Evolutionary conservation across 768 basidiomycete species (phyloP).

Genomic region (Royoungia palumana): DNA sequence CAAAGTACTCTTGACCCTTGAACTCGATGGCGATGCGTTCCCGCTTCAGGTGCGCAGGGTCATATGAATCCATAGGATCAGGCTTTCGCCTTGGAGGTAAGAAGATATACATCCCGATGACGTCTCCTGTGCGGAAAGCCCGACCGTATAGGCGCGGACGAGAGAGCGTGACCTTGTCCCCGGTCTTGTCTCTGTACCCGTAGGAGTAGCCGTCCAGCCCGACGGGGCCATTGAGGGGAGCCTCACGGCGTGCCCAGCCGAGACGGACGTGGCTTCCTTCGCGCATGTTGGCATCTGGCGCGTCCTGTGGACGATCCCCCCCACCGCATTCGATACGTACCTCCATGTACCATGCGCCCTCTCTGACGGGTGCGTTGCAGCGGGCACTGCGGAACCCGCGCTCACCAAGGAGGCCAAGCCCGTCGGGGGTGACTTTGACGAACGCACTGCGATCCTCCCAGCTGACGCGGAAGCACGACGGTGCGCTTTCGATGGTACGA

Average conservation of each 20-base stretch:
- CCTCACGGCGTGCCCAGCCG: conserved; percentile 91
- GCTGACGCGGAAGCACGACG: conserved; percentile 65
- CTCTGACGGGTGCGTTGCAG: conserved; percentile 82
- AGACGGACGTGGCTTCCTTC: conserved; percentile 84
- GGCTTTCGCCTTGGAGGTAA: conserved; percentile 68
- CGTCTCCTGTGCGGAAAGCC: conserved; percentile 76
- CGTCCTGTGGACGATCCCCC: conserved; percentile 46
- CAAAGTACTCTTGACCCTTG: conserved; percentile 97
- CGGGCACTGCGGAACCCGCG: conserved; percentile 90
- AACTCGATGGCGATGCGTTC: conserved; percentile 92
- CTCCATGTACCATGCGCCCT: conserved; percentile 95
- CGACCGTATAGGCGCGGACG: conserved; percentile 75
- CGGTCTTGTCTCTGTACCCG: conserved; percentile 85
- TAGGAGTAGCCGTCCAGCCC: conserved; percentile 95
- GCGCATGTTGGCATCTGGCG: conserved; percentile 43
- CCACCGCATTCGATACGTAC: conserved; percentile 75
- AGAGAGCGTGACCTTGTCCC: conserved; percentile 86
- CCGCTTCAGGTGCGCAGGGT: conserved; percentile 81
- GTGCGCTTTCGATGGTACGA: conserved; percentile 78
- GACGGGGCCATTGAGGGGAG: conserved; percentile 88
- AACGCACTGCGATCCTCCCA: conserved; percentile 92
- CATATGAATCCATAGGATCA: conserved; percentile 59
- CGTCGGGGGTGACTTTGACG: conserved; percentile 76
- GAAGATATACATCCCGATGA: conserved; percentile 90
- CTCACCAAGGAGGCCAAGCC: conserved; percentile 69